These are phyloP conservation scores for Cryptococcus deneoformans DNA, from an alignment of 1,284 basidiomycete species.

Conservation along the genomic window DNA sequence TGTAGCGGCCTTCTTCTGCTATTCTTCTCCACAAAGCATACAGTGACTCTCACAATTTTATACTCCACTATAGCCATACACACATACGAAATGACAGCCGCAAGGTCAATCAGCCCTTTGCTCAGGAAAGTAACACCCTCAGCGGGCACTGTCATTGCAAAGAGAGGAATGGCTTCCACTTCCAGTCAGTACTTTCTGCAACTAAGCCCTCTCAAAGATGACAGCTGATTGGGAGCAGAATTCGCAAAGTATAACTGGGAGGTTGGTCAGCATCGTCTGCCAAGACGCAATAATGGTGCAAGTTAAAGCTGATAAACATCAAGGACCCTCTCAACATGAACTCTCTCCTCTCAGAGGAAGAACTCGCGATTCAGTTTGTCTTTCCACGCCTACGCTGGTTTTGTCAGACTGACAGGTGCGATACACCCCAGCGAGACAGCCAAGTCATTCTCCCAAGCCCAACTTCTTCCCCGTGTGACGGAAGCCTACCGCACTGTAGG, in stretches of 20 bases:
- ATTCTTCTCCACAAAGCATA: too few species aligned
- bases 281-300: too few species aligned
- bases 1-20: too few species aligned
- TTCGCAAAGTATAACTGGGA: conserved; percentile 67
- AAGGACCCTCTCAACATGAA: conserved; percentile 70
- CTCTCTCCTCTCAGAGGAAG: conserved; percentile 81
- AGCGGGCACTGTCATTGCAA: not conserved
- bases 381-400: not conserved
- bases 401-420: not conserved
- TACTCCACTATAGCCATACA: too few species aligned
- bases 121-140: not conserved
- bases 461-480: conserved; percentile 76
- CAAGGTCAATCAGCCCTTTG: too few species aligned
- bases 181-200: conserved; percentile 4
- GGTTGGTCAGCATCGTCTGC: conserved; percentile 42
- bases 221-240: conserved; percentile 21
- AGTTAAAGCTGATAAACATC: too few species aligned
- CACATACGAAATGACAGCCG: too few species aligned
- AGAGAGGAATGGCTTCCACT: conserved; percentile 7
- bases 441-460: conserved; percentile 78
- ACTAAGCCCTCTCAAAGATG: not conserved
- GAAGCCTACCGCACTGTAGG: conserved; percentile 87
- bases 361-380: conserved; percentile 76
- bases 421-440: conserved; percentile 61
- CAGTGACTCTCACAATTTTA: too few species aligned